Conservation (phyloP, 257 asterid species). For the Echium plantagineum region DNA sequence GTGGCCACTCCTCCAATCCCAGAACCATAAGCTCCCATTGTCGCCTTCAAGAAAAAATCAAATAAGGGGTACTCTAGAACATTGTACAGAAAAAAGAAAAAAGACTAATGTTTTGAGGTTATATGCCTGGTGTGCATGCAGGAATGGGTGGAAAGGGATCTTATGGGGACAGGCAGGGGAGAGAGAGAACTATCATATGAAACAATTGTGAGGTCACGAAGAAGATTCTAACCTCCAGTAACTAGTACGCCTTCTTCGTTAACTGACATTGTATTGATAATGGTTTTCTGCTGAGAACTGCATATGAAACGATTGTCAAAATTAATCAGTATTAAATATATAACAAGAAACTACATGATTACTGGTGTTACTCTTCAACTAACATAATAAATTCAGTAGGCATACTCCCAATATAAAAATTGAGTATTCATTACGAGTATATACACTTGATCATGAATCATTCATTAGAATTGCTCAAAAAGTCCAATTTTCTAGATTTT, state of each 20-base stretch:
- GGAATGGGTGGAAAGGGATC: too few relatives aligned
- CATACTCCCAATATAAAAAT: too few relatives aligned
- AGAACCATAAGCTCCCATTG: conserved; percentile 97
- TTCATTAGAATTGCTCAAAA: too few relatives aligned
- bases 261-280: conserved; percentile 80
- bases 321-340: background rate
- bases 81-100: background rate
- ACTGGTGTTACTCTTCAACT: background rate
- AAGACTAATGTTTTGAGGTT: background rate
- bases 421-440: too few relatives aligned
- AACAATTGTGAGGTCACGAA: background rate
- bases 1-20: conserved; percentile 99
- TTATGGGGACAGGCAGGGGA: too few relatives aligned
- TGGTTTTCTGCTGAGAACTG: conserved; percentile 98
- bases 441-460: too few relatives aligned
- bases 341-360: background rate
- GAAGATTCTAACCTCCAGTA: conserved; percentile 64
- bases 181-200: background rate
- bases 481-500: too few relatives aligned
- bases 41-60: conserved; percentile 42
- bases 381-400: too few relatives aligned
- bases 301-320: conserved; percentile 9
- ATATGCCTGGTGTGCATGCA: too few relatives aligned
- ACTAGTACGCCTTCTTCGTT: conserved; percentile 80
- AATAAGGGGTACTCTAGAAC: background rate